Percentiles rank a stretch among this genome's conserved stretches.
Evolutionary conservation across 306 rosid species (phyloP).

Genomic region (Cucumis hystrix): DNA sequence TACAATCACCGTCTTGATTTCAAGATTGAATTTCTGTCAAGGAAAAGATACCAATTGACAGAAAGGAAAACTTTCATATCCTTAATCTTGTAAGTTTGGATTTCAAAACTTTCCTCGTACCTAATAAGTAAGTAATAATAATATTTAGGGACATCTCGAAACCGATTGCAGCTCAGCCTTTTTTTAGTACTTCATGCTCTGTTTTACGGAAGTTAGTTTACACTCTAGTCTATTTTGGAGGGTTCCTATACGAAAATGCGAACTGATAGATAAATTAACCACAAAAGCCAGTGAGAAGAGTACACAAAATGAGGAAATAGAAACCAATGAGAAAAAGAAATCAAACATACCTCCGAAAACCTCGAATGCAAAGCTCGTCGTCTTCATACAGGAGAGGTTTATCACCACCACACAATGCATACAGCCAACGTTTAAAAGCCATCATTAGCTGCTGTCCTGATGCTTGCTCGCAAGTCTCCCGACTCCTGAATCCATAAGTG

Average conservation of each 20-base stretch:
- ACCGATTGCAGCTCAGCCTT: too few species aligned
- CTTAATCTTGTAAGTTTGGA: neutral
- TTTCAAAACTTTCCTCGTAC: neutral
- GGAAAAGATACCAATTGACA: neutral
- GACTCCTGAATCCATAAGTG: slow-evolving; percentile 24
- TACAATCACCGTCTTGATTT: neutral
- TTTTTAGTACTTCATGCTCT: neutral
- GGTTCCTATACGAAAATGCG: neutral
- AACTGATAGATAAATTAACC: neutral
- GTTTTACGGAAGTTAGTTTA: neutral
- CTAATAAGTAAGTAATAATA: neutral
- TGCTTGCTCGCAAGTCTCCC: slow-evolving; percentile 49
- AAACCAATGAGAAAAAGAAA: neutral
- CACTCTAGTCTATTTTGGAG: neutral
- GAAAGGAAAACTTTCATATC: neutral
- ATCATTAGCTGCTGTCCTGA: slow-evolving; percentile 61
- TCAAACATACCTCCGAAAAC: slow-evolving; percentile 50
- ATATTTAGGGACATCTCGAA: neutral
- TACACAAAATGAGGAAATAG: neutral
- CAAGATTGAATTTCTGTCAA: neutral
- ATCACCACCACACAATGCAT: slow-evolving; percentile 71
- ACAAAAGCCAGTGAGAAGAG: neutral
- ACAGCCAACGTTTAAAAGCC: slow-evolving; percentile 65
- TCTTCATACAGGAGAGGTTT: slow-evolving; percentile 55
- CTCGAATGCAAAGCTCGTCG: slow-evolving; percentile 50